phyloP scores from a whole-genome alignment of 139 green algal genomes.

The Asterochloris sp. region DNA sequence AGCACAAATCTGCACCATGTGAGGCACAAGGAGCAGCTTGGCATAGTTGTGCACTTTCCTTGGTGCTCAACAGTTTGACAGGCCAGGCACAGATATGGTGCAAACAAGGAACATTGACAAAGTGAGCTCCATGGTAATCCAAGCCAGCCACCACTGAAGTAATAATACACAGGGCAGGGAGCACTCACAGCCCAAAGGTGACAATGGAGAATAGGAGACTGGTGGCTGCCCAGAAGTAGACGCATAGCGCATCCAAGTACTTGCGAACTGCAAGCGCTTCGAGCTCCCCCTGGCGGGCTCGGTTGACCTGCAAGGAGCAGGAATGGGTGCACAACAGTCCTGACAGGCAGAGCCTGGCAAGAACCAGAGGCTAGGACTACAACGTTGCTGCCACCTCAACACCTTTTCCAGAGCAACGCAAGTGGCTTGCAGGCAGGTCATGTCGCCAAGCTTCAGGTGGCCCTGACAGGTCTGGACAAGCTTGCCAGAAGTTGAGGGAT shows the following conservation, averaged over 20 bases:
- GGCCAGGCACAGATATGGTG: no score
- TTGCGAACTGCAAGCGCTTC: constrained; percentile 63
- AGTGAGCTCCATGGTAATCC: no score
- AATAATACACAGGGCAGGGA: background rate
- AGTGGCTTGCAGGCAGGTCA: no score
- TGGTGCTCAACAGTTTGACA: no score
- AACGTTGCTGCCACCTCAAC: background rate
- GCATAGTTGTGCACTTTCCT: background rate
- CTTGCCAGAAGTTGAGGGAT: background rate
- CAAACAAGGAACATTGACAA: no score
- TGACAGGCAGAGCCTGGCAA: background rate
- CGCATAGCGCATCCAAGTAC: constrained; percentile 90
- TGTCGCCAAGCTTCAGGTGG: no score
- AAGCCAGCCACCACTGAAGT: no score
- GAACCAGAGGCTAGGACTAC: background rate
- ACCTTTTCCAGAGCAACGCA: no score
- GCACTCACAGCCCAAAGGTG: constrained; percentile 46
- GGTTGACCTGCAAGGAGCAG: constrained; percentile 10
- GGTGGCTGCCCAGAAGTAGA: constrained; percentile 88
- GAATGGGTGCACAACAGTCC: background rate
- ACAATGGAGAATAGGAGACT: constrained; percentile 64
- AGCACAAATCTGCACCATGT: constrained; percentile 30
- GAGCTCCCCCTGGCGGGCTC: constrained; percentile 47
- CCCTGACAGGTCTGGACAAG: background rate
- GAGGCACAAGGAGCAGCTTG: constrained; percentile 51